Evolutionary conservation across 352 stramenopile genomes (phyloP).

Genomic region (Globisporangium takayamanum): DNA sequence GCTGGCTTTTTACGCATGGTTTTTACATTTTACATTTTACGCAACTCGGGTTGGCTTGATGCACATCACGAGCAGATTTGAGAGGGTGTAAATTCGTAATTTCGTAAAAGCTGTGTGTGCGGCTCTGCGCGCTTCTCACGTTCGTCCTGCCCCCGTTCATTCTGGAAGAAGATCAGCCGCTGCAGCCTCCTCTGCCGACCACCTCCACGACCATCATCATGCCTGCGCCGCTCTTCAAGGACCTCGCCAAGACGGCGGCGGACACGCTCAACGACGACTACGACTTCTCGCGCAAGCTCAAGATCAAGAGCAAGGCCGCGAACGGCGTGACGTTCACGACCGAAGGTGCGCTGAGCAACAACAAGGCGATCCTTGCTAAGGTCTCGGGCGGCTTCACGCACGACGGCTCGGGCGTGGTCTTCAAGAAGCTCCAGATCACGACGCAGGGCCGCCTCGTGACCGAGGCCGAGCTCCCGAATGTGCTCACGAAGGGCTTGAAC

Average conservation of each 20-base stretch:
- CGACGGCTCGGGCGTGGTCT: slow-evolving; percentile 46
- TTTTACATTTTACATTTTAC: too few relatives aligned
- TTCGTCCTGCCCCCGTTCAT: not conserved
- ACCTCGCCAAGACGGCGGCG: slow-evolving; percentile 81
- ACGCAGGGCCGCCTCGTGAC: slow-evolving; percentile 70
- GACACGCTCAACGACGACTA: slow-evolving; percentile 86
- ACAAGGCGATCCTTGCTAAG: slow-evolving; percentile 86
- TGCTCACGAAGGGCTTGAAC: slow-evolving; percentile 76
- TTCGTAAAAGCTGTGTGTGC: too few relatives aligned
- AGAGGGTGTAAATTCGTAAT: too few relatives aligned
- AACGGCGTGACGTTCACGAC: slow-evolving; percentile 85
- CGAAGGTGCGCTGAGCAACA: slow-evolving; percentile 76
- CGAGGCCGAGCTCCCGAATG: slow-evolving; percentile 73
- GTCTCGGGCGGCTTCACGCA: slow-evolving; percentile 71
- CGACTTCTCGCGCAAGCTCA: slow-evolving; percentile 88
- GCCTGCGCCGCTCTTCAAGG: slow-evolving; percentile 81
- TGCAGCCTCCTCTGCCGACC: not conserved
- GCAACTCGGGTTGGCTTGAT: too few relatives aligned
- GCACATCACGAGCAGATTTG: too few relatives aligned
- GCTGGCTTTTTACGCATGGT: too few relatives aligned
- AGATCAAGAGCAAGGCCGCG: slow-evolving; percentile 86
- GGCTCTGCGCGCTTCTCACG: too few relatives aligned
- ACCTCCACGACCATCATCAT: slow-evolving; percentile 7
- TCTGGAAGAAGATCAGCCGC: slow-evolving; percentile 1
- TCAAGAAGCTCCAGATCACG: slow-evolving; percentile 87